These are phyloP conservation scores for Emergomyces pasteurianus DNA, from an alignment of 2,329 filamentous ascomycete species.

Conservation along the genomic window DNA sequence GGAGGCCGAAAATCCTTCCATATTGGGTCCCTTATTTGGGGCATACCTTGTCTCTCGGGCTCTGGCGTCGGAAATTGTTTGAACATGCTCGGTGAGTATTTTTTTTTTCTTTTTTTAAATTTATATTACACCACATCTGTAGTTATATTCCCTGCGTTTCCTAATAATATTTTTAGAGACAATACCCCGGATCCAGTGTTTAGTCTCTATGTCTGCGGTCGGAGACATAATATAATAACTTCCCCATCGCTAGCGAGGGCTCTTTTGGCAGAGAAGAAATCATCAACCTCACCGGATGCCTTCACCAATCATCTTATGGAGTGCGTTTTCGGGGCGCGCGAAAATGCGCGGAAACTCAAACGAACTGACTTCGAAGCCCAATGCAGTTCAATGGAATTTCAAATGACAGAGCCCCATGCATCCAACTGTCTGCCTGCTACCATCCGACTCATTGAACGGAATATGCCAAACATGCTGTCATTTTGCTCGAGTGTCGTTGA, in stretches of 20 bases:
- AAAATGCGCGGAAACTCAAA: conserved; percentile 24
- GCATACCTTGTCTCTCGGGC: conserved; percentile 39
- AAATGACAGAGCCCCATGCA: conserved; percentile 37
- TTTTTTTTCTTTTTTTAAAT: conserved; percentile 2
- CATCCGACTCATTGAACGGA: conserved; percentile 29
- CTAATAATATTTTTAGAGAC: conserved; percentile 19
- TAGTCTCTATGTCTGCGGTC: conserved; percentile 38
- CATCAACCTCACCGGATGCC: conserved; percentile 17
- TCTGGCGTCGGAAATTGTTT: conserved; percentile 35
- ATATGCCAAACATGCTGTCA: conserved; percentile 46
- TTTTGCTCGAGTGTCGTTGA: conserved; percentile 50
- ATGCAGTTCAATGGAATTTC: conserved; percentile 25
- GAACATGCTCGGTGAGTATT: conserved; percentile 28
- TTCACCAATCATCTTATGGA: conserved; percentile 26
- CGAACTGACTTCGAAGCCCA: conserved; percentile 24
- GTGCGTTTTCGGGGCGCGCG: conserved; percentile 34
- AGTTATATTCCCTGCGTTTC: conserved; percentile 1
- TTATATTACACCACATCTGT: not conserved
- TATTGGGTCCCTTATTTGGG: conserved; percentile 51
- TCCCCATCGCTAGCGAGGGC: conserved; percentile 36
- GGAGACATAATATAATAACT: conserved; percentile 39
- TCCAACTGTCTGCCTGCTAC: conserved; percentile 29
- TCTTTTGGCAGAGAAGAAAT: conserved; percentile 22
- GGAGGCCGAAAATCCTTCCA: conserved; percentile 37
- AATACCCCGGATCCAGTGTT: conserved; percentile 33